A percentile compares a stretch with the other conserved stretches of the same genome.
Conservation (phyloP, 2,329 filamentous ascomycete species). For the Colletotrichum tofieldiae region DNA sequence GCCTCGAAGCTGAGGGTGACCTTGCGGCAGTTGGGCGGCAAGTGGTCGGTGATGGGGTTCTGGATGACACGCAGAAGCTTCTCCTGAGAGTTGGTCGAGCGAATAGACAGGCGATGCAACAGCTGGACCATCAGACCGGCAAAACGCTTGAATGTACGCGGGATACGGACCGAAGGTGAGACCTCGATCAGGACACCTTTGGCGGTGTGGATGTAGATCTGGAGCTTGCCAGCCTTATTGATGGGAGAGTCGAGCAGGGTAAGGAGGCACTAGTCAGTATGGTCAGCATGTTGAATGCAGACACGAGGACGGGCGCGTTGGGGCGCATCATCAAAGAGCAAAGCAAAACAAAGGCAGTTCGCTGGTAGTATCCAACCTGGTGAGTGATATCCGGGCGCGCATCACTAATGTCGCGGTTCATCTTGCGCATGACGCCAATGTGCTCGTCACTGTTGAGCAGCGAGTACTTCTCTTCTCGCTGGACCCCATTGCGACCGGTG, state of each 20-base stretch:
- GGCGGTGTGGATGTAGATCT: conserved; percentile 98
- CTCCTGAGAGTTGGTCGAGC: conserved; percentile 96
- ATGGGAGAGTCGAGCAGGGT: conserved; percentile 97
- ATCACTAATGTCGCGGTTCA: conserved; percentile 98
- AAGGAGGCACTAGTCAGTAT: conserved; percentile 83
- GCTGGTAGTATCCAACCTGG: conserved; percentile 77
- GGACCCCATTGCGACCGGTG: conserved; percentile 73
- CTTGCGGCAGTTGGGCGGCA: conserved; percentile 97
- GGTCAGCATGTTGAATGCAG: conserved; percentile 65
- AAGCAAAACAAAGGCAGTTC: conserved; percentile 40
- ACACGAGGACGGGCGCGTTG: conserved; percentile 49
- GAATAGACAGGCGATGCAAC: conserved; percentile 94
- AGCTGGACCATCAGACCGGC: conserved; percentile 99
- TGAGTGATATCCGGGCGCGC: conserved; percentile 98
- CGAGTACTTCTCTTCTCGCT: conserved; percentile 95
- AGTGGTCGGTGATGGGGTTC: conserved; percentile 97
- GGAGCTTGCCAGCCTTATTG: conserved; percentile 97
- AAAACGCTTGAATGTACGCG: conserved; percentile 98
- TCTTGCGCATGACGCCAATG: conserved; percentile 99
- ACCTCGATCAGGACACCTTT: conserved; percentile 98
- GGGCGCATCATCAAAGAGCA: conserved; percentile 42
- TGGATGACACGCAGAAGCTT: conserved; percentile 98
- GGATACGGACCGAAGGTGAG: conserved; percentile 97
- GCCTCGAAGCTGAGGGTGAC: conserved; percentile 97
- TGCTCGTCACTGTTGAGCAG: conserved; percentile 99